Conservation (phyloP, 306 rosid species). For the Cyclanthera cordifolia region DNA sequence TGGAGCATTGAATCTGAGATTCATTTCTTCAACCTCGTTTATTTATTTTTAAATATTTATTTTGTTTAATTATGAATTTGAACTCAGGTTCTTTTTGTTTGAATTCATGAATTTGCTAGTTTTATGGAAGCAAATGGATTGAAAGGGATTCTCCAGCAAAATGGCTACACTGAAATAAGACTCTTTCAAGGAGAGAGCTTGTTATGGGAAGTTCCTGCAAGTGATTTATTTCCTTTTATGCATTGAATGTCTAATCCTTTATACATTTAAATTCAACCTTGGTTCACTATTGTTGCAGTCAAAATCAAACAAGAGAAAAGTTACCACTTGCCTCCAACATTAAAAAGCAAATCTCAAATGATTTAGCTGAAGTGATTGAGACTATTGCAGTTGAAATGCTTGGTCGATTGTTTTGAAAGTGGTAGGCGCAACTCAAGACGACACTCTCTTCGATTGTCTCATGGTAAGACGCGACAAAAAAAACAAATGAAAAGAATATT, state of each 20-base stretch:
- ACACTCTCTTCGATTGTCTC: no score
- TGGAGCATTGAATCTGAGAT: neutral
- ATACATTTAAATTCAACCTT: neutral
- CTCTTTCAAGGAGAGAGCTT: constrained; percentile 60
- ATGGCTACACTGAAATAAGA: constrained; percentile 29
- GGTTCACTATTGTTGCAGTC: constrained; percentile 36
- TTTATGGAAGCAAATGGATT: constrained; percentile 56
- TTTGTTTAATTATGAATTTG: neutral
- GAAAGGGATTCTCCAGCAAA: constrained; percentile 49
- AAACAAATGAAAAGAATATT: no score
- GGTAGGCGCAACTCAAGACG: no score
- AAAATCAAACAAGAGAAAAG: constrained; percentile 29
- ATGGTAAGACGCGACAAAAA: no score
- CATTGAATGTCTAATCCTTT: neutral
- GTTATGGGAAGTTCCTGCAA: constrained; percentile 52
- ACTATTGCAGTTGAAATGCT: constrained; percentile 21
- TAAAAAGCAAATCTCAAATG: constrained; percentile 22
- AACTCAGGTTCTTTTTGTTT: neutral
- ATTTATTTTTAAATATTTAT: neutral
- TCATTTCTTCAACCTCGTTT: neutral
- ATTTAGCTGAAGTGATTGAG: constrained; percentile 31
- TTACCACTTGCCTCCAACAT: constrained; percentile 29
- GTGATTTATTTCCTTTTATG: constrained; percentile 19
- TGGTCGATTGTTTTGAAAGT: no score
- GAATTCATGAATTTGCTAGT: constrained; percentile 28